Evolutionary conservation across 2,329 filamentous ascomycete species (phyloP).

Genomic region (Penicillium sp.): DNA sequence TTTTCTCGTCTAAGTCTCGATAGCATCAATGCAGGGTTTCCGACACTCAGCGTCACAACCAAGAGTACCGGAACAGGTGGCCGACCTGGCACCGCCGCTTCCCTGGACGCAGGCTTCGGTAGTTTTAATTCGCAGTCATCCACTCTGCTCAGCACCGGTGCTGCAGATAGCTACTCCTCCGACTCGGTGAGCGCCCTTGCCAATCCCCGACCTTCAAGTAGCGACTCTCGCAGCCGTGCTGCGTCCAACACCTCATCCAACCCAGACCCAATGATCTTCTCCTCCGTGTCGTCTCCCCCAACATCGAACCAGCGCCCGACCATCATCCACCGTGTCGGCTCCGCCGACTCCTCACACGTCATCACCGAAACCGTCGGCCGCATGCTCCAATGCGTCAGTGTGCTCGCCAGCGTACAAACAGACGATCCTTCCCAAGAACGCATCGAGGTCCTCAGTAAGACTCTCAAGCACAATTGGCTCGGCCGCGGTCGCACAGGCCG

Average conservation of each 20-base stretch:
- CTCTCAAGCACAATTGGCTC: conserved; percentile 95
- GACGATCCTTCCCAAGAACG: conserved; percentile 72
- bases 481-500: conserved; percentile 84
- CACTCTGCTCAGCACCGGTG: conserved; percentile 66
- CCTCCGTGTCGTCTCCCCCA: conserved; percentile 41
- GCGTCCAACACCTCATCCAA: conserved; percentile 75
- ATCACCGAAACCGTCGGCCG: conserved; percentile 93
- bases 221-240: conserved; percentile 64
- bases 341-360: conserved; percentile 56
- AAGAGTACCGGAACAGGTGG: conserved; percentile 46
- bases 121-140: conserved; percentile 79
- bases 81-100: conserved; percentile 71
- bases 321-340: conserved; percentile 32
- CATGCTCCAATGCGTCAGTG: conserved; percentile 94
- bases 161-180: conserved; percentile 52
- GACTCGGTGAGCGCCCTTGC: conserved; percentile 46
- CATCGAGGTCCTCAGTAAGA: conserved; percentile 78
- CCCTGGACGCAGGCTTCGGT: conserved; percentile 69
- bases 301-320: conserved; percentile 27
- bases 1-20: conserved; percentile 89
- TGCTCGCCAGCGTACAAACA: conserved; percentile 73
- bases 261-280: conserved; percentile 44
- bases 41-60: conserved; percentile 39
- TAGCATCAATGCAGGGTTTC: conserved; percentile 59
- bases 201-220: conserved; percentile 18